Conservation (phyloP, 2,329 filamentous ascomycete species). For the Thelonectria olida region DNA sequence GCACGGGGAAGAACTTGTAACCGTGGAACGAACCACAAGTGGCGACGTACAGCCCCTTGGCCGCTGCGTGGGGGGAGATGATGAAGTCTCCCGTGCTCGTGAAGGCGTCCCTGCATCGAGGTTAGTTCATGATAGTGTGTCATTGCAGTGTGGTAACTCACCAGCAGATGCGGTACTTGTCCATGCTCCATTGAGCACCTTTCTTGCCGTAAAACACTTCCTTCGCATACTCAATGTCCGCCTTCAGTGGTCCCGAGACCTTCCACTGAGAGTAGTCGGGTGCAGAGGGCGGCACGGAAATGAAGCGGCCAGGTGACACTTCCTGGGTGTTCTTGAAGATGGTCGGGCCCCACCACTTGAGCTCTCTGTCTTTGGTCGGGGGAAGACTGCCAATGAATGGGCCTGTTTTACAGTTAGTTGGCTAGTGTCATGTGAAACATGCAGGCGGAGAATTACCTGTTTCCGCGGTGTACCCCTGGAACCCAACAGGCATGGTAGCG, state of each 20-base stretch:
- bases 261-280: constrained; percentile 72
- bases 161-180: constrained; percentile 74
- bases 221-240: constrained; percentile 66
- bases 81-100: constrained; percentile 70
- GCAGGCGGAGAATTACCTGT: constrained; percentile 37
- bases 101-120: constrained; percentile 67
- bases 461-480: constrained; percentile 51
- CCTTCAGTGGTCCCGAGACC: constrained; percentile 62
- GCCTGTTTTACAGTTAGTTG: constrained; percentile 50
- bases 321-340: constrained; percentile 67
- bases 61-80: constrained; percentile 64
- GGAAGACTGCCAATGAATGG: constrained; percentile 68
- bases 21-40: constrained; percentile 74
- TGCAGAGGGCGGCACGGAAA: constrained; percentile 66
- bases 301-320: constrained; percentile 59
- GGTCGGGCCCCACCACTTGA: constrained; percentile 70
- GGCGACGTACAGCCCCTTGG: constrained; percentile 66
- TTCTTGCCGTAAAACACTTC: constrained; percentile 68
- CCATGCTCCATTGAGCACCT: constrained; percentile 64
- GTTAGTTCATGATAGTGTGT: constrained; percentile 8
- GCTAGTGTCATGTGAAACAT: constrained; percentile 35
- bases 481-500: constrained; percentile 59
- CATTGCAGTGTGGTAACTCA: constrained; percentile 46
- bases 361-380: constrained; percentile 57
- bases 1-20: constrained; percentile 73